These are phyloP conservation scores for Dryas alaskensis DNA, from an alignment of 306 rosid genomes.

Conservation along the genomic window DNA sequence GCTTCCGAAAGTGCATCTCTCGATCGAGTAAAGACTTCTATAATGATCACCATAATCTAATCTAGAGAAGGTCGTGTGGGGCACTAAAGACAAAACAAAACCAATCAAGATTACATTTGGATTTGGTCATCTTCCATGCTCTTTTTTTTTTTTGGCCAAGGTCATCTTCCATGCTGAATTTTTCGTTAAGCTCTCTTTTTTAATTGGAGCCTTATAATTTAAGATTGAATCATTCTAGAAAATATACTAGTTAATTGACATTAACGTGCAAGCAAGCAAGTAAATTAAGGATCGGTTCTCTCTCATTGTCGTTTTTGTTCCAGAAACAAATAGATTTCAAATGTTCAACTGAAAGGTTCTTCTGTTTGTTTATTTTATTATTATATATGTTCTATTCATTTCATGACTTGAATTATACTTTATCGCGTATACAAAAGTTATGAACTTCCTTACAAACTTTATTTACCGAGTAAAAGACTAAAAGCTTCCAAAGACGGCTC, in stretches of 20 bases:
- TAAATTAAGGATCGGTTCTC: not conserved
- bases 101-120: not conserved
- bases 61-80: not conserved
- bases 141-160: too few species aligned
- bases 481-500: too few species aligned
- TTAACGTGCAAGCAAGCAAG: constrained; percentile 6
- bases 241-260: not conserved
- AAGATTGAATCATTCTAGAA: not conserved
- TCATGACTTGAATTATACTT: constrained; percentile 14
- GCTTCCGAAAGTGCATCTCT: not conserved
- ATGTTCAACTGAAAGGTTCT: not conserved
- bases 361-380: constrained; percentile 2
- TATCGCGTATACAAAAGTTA: not conserved
- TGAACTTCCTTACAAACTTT: not conserved
- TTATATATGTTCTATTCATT: too few species aligned
- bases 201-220: not conserved
- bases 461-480: not conserved
- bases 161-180: not conserved
- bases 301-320: not conserved
- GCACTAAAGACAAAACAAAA: not conserved
- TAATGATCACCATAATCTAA: not conserved
- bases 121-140: not conserved
- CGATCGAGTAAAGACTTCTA: not conserved
- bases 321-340: constrained; percentile 9
- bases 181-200: not conserved